These are phyloP conservation scores for Blastocystis sp. DNA, from an alignment of 352 stramenopile species.

Conservation along the genomic window DNA sequence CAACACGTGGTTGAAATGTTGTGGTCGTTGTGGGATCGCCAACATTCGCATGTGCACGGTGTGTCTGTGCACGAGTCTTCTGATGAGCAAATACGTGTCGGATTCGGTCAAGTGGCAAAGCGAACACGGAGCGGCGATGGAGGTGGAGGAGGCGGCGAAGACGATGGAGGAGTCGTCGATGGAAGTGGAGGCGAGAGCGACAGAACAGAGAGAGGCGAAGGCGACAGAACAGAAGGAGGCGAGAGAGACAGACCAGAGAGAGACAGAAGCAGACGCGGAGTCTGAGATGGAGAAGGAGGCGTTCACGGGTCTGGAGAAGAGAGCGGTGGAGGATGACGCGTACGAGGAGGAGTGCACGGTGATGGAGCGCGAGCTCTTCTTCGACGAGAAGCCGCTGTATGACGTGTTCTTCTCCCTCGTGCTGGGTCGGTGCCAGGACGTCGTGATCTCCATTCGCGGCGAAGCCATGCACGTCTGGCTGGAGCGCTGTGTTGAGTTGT, in stretches of 20 bases:
- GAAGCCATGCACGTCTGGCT: constrained; percentile 39
- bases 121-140: neutral
- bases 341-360: constrained; percentile 5
- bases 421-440: constrained; percentile 49
- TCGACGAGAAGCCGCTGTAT: constrained; percentile 68
- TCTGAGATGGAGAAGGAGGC: neutral
- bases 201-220: neutral
- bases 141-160: neutral
- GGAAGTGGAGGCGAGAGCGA: neutral
- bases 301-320: neutral
- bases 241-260: too few species aligned
- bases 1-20: constrained; percentile 16
- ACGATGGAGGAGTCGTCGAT: too few species aligned
- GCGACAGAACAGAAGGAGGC: neutral
- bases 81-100: constrained; percentile 36
- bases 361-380: constrained; percentile 35
- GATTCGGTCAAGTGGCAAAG: neutral
- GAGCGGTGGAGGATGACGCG: neutral
- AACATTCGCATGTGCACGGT: constrained; percentile 68
- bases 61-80: neutral
- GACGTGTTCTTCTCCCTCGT: constrained; percentile 34
- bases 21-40: constrained; percentile 40
- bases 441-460: constrained; percentile 57
- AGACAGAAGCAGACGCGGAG: constrained; percentile 6
- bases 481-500: neutral